Conservation (phyloP, 1,284 basidiomycete species). For the Sanghuangporus weigelae region DNA sequence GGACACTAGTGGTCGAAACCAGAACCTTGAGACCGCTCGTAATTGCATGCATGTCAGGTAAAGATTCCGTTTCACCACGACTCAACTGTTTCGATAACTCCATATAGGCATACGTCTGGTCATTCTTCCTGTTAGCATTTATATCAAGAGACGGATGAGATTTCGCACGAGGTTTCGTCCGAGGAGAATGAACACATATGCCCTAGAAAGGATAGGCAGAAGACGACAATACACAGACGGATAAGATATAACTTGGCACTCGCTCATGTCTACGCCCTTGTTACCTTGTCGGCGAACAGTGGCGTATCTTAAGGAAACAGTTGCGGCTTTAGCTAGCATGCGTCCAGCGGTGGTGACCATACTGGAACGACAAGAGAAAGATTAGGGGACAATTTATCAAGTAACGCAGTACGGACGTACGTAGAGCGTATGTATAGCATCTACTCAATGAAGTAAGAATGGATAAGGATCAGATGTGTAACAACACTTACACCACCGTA, state of each 20-base stretch:
- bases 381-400: not conserved
- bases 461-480: not conserved
- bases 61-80: constrained; percentile 49
- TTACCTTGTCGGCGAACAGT: constrained; percentile 69
- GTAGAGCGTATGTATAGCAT: constrained; percentile 67
- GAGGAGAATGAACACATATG: constrained; percentile 67
- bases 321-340: constrained; percentile 59
- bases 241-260: constrained; percentile 64
- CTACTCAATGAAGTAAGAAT: constrained; percentile 29
- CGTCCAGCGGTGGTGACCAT: constrained; percentile 61
- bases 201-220: constrained; percentile 61
- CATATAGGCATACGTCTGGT: constrained; percentile 45
- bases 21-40: constrained; percentile 69
- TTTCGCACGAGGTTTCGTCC: constrained; percentile 54
- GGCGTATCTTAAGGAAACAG: constrained; percentile 70
- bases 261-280: constrained; percentile 45
- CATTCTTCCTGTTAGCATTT: not conserved
- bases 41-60: constrained; percentile 69
- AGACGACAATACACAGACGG: constrained; percentile 68
- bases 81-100: constrained; percentile 46
- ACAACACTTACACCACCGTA: constrained; percentile 61
- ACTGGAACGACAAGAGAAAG: constrained; percentile 26
- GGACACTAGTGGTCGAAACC: constrained; percentile 46
- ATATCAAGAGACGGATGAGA: not conserved
- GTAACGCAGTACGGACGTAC: constrained; percentile 28